Evolutionary conservation across 2,329 filamentous ascomycete species (phyloP).

Genomic region (Geosmithia flava): DNA sequence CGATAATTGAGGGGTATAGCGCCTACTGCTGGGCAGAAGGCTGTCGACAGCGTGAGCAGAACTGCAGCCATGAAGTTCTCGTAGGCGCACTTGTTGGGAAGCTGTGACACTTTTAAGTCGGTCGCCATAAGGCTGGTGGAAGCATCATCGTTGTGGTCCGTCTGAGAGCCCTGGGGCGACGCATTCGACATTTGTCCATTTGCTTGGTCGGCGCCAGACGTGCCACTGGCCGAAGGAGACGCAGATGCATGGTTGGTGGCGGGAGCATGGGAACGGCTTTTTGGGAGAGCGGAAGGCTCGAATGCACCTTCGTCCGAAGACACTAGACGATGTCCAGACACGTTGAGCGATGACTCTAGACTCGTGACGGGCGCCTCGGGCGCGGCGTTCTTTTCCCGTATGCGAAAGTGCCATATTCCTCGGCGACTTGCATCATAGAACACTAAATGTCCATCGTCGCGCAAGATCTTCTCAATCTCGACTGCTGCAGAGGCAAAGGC

Average conservation of each 20-base stretch:
- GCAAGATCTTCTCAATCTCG: constrained; percentile 37
- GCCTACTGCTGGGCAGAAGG: constrained; percentile 33
- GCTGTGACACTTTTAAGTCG: constrained; percentile 3
- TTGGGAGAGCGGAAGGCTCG: constrained; percentile 35
- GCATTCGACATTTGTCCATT: not conserved
- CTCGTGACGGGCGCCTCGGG: constrained; percentile 4
- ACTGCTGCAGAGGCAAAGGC: constrained; percentile 31
- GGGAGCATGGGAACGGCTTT: constrained; percentile 23
- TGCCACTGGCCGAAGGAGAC: constrained; percentile 2
- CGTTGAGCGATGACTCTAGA: constrained; percentile 27
- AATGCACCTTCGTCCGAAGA: constrained; percentile 36
- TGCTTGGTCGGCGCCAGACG: not conserved
- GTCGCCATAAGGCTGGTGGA: constrained; percentile 11
- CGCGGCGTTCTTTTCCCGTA: constrained; percentile 25
- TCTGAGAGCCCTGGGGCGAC: constrained; percentile 1
- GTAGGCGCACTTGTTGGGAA: constrained; percentile 29
- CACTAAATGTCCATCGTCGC: constrained; percentile 39
- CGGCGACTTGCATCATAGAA: constrained; percentile 37
- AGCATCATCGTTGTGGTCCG: constrained; percentile 14
- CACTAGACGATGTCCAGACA: constrained; percentile 28
- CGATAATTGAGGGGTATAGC: constrained; percentile 41
- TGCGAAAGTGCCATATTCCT: constrained; percentile 42
- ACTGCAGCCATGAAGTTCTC: constrained; percentile 42
- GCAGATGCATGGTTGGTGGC: constrained; percentile 20
- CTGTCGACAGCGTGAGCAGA: constrained; percentile 34